A percentile compares a stretch with the other conserved stretches of the same genome.
phyloP scores from a whole-genome alignment of 257 asterid species.

The Fraxinus cuspidata region DNA sequence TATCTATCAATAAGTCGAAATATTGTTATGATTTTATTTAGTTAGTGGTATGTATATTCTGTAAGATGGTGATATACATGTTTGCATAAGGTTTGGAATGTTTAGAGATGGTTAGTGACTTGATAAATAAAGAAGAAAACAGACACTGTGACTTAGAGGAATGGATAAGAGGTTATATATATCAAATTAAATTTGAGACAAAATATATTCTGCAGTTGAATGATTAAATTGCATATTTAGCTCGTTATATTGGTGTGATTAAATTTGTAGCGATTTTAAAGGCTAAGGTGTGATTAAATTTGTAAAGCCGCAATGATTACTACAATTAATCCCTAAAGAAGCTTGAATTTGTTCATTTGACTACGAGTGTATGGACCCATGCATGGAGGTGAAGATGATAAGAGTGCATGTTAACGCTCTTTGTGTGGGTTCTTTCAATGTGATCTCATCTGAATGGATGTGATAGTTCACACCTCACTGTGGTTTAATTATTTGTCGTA shows the following conservation, averaged over 20 bases:
- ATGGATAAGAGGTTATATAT: neutral
- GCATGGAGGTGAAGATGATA: neutral
- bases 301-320: neutral
- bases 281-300: neutral
- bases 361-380: neutral
- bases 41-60: neutral
- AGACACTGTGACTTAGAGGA: neutral
- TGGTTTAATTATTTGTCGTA: neutral
- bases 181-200: neutral
- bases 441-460: neutral
- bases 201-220: neutral
- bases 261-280: neutral
- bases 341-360: neutral
- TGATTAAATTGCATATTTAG: neutral
- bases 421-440: neutral
- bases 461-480: neutral
- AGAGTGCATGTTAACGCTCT: neutral
- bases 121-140: neutral
- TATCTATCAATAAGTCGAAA: neutral
- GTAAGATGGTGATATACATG: neutral
- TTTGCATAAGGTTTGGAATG: neutral
- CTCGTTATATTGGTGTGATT: neutral
- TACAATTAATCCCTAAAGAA: neutral
- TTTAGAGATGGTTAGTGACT: neutral
- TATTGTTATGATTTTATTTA: neutral